Conservation (phyloP, 202 grass and related monocot genomes). For the Carex sylvatica region DNA sequence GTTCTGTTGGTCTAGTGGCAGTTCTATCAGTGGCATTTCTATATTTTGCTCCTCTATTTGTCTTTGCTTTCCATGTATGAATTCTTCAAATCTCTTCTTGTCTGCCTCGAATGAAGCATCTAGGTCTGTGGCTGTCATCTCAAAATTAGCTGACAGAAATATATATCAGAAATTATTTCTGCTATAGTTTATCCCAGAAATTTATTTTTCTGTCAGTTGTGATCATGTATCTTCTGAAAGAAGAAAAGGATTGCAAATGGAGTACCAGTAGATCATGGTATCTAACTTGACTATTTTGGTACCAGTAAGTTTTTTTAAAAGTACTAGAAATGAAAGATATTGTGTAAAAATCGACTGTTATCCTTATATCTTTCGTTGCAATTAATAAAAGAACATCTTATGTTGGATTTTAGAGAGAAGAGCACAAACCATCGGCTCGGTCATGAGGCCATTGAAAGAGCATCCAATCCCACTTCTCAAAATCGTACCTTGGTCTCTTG, state of each 20-base stretch:
- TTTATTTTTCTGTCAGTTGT: not conserved
- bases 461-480: constrained; percentile 62
- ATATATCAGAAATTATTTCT: constrained; percentile 11
- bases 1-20: not conserved
- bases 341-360: constrained; percentile 20
- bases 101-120: constrained; percentile 34
- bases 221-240: not conserved
- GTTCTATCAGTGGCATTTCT: not conserved
- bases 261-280: not conserved
- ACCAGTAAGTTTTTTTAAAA: not conserved
- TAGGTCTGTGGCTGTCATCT: constrained; percentile 36
- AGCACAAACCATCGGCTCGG: constrained; percentile 42
- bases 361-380: constrained; percentile 17
- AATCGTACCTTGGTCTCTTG: constrained; percentile 51
- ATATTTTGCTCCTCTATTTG: constrained; percentile 16
- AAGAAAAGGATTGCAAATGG: not conserved
- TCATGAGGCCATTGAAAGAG: constrained; percentile 71
- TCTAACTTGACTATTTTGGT: not conserved
- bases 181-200: not conserved
- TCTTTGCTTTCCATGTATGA: constrained; percentile 33
- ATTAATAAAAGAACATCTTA: not conserved
- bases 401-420: not conserved
- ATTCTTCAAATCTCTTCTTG: constrained; percentile 32
- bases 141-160: constrained; percentile 48
- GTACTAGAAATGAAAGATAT: not conserved